Base-by-base conservation (phyloP, 768 basidiomycete genomes). In the Gautieria morchelliformis region DNA sequence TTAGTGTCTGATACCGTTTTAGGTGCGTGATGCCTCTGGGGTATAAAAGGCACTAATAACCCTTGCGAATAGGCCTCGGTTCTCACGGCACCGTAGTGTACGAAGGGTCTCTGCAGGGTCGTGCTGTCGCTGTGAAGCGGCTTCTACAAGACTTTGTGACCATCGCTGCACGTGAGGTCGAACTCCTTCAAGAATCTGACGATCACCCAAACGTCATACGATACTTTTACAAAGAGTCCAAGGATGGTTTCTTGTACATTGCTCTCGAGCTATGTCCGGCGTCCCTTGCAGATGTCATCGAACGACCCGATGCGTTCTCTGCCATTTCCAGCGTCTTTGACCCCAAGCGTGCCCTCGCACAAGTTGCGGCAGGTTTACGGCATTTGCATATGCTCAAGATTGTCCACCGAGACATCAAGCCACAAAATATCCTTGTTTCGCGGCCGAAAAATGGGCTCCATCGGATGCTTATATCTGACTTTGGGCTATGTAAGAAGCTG, bases 201-300 rank as follows among this genome's bases (percentile, higher is more conserved):
- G 93, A 95, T 68, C 96, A 99, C 65, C 93, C 93, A 17, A 97
- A 99, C 72, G 96, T 99, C 68, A 94, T 98, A 63, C 87, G 93
- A 30, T 96, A 99, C 68, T 99, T 93, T 71, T 98, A 92, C 71
- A 93, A 98, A 75, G 95, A 98, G 74, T 77, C 87, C 4, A 88
- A 89, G 30, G 84, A 84, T 20, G 93, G 89, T 65, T 98, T 98
- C 76, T 82, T 98, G 10, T 98, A 95, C 71, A 98, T 99, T 61
- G 96, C 96, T 2, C 84, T 99, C 44, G 96, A 99, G 66, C 78
- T 98, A 4, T 93, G 93, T 66, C 92, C 91, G 0, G 89, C 88
- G 1, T 90, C 90, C 3, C 82, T 96, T 1, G 90, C 88, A 1
- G 91, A 95, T 66, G 73, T 94, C 56, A 74, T 95, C 65, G 93